Evolutionary conservation across 331 rosid species (phyloP), one percentile per base, ranked within the genome.

Genomic region (Phaseolus coccineus): DNA sequence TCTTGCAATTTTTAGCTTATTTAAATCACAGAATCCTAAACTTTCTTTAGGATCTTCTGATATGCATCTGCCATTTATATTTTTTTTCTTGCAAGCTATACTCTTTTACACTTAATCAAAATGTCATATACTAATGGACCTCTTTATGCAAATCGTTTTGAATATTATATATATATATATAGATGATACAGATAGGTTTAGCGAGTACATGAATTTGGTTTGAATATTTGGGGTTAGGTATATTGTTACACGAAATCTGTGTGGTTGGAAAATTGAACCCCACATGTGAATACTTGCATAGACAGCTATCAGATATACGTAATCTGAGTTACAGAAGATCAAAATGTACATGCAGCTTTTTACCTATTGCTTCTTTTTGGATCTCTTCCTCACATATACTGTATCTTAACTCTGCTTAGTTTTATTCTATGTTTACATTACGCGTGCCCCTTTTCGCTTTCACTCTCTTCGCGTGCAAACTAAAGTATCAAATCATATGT

Each of bases 271-370:
- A 19, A 59, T 77, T 24, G 76, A 82, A 76, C 30, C 44, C 61
- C 77, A 70, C 85, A 44, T 28, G 79, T 79, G 74, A 77, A 63
- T 73, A 81, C 78, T 74, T 80, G 76, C 84, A 68, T 40, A 81
- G 62, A 78, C 77, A 78, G 74, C 72, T 76, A 78, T 76, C 80
- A 75, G 80, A 74, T 61, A 53, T 86, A 77, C 79, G 70, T 66
- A 69, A 70, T 70, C 80, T 66, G 53, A 76, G 74, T 84, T 76
- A 28, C 78, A 79, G 57, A 42, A 33, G 66, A 64, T 61, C 19
- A 53, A 75, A n/a, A 14, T 46, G 51, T 46, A 46, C 51, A 5
- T 58, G 64, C 39, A 27, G 13, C 46, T 42, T 31, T 35, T 42
- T 50, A 55, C 22, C 28, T 1, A 2, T 14, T 71, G 46, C 33